These are phyloP conservation scores for Cladophialophora immunda DNA, from an alignment of 2,329 filamentous ascomycete species.

Conservation along the genomic window DNA sequence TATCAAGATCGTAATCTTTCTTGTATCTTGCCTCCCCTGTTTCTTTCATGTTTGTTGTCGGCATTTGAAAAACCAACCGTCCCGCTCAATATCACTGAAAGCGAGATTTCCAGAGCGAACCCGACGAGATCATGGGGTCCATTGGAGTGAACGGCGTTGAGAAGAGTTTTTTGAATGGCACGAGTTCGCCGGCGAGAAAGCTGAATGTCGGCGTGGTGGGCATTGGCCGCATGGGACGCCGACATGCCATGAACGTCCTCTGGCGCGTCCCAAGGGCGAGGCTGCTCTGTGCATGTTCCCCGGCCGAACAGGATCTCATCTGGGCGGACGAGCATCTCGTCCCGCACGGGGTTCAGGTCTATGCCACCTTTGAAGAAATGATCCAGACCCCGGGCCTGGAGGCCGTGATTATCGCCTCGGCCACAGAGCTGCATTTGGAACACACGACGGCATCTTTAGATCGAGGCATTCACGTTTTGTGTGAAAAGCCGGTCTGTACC, in stretches of 20 bases:
- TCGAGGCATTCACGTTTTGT: slow-evolving; percentile 60
- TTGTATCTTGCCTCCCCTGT: no score
- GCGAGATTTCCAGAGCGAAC: no score
- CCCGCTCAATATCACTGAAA: no score
- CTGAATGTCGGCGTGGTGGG: slow-evolving; percentile 57
- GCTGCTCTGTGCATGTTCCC: slow-evolving; percentile 58
- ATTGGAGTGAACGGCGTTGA: no score
- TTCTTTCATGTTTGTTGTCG: no score
- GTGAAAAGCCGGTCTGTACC: slow-evolving; percentile 62
- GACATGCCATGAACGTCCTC: slow-evolving; percentile 59
- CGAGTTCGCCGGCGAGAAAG: slow-evolving; percentile 22
- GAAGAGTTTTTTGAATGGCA: no score
- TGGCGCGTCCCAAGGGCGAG: slow-evolving; percentile 57
- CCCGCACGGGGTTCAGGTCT: slow-evolving; percentile 62
- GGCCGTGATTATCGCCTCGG: slow-evolving; percentile 64
- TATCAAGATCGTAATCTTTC: no score
- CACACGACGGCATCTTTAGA: not conserved
- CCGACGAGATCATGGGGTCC: no score
- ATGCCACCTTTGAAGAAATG: slow-evolving; percentile 65
- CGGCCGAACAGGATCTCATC: slow-evolving; percentile 54
- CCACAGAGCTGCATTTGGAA: slow-evolving; percentile 47
- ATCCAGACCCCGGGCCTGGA: slow-evolving; percentile 61
- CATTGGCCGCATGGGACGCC: slow-evolving; percentile 58
- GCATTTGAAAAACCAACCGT: no score
- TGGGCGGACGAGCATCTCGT: slow-evolving; percentile 62